Evolutionary conservation across 2,329 filamentous ascomycete genomes (phyloP).

Genomic region (Pseudocercospora macadamiae): DNA sequence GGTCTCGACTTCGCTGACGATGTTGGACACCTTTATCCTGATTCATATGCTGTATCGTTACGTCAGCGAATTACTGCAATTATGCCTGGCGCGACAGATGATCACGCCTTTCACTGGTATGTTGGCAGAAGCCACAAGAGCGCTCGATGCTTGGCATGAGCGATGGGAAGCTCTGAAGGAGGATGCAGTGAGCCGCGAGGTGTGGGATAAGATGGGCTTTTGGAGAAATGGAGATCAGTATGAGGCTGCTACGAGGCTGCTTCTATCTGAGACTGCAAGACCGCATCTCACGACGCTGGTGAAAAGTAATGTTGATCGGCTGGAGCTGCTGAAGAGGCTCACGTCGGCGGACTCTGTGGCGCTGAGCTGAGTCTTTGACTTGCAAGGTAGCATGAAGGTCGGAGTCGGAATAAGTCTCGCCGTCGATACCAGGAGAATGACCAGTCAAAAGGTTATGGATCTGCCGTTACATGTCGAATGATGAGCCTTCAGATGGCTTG

Average conservation of each 20-base stretch:
- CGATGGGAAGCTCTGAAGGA: conserved; percentile 13
- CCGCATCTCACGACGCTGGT: conserved; percentile 10
- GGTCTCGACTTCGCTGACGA: conserved; percentile 7
- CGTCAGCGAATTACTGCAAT: conserved; percentile 6
- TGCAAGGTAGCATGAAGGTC: no score
- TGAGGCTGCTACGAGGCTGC: conserved; percentile 18
- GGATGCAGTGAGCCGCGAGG: conserved; percentile 1
- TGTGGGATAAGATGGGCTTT: conserved; percentile 18
- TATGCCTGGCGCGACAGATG: neutral
- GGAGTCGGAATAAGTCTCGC: neutral
- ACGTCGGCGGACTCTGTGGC: neutral
- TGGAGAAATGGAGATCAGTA: conserved; percentile 23
- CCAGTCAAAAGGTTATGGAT: no score
- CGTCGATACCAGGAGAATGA: no score
- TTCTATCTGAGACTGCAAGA: conserved; percentile 8
- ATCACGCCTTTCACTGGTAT: neutral
- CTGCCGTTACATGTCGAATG: no score
- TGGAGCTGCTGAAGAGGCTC: conserved; percentile 12
- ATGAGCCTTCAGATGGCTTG: no score
- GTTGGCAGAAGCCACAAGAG: neutral
- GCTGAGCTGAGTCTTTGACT: neutral
- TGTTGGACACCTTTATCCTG: conserved; percentile 24
- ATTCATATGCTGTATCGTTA: conserved; percentile 23
- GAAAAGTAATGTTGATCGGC: conserved; percentile 9
- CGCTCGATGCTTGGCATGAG: conserved; percentile 20